phyloP scores from a whole-genome alignment of 1,284 basidiomycete genomes.

The Cystobasidium pallidum region DNA sequence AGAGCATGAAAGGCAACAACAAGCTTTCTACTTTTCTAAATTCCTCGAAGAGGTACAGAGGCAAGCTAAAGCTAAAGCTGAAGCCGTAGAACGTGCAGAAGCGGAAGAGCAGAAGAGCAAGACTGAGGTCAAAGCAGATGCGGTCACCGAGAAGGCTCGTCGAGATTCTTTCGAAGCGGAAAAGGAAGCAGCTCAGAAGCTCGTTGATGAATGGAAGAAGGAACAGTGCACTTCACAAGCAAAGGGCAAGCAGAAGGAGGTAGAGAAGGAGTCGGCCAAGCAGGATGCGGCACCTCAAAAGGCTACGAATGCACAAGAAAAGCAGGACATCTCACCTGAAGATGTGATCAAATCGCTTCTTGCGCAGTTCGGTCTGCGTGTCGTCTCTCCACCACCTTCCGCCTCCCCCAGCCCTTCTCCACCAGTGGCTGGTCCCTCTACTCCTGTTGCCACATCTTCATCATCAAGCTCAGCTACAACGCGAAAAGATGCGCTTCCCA shows the following conservation, averaged over 20 bases:
- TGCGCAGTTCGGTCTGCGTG: slow-evolving; percentile 24
- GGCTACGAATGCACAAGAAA: neutral
- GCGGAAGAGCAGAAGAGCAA: slow-evolving; percentile 1
- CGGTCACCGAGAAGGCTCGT: slow-evolving; percentile 13
- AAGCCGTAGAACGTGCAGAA: slow-evolving; percentile 15
- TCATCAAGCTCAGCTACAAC: neutral
- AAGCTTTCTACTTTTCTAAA: slow-evolving; percentile 9
- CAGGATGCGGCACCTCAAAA: neutral
- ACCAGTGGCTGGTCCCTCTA: neutral
- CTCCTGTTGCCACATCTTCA: neutral
- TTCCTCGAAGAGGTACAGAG: slow-evolving; percentile 10
- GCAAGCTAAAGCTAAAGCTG: slow-evolving; percentile 19
- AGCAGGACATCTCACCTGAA: slow-evolving; percentile 20
- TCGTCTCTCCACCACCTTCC: neutral
- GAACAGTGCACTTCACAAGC: neutral
- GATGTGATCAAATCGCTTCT: slow-evolving; percentile 16
- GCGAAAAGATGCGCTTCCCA: neutral
- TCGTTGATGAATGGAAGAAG: slow-evolving; percentile 30
- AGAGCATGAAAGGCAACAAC: neutral
- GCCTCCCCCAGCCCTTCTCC: neutral
- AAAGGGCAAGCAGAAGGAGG: slow-evolving; percentile 11
- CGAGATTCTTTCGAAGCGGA: slow-evolving; percentile 2
- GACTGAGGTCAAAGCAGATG: neutral
- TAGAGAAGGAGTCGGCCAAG: slow-evolving; percentile 4
- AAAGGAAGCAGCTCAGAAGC: slow-evolving; percentile 22